phyloP scores from a whole-genome alignment of 2,329 filamentous ascomycete genomes.

The Hypoxylon sp. region DNA sequence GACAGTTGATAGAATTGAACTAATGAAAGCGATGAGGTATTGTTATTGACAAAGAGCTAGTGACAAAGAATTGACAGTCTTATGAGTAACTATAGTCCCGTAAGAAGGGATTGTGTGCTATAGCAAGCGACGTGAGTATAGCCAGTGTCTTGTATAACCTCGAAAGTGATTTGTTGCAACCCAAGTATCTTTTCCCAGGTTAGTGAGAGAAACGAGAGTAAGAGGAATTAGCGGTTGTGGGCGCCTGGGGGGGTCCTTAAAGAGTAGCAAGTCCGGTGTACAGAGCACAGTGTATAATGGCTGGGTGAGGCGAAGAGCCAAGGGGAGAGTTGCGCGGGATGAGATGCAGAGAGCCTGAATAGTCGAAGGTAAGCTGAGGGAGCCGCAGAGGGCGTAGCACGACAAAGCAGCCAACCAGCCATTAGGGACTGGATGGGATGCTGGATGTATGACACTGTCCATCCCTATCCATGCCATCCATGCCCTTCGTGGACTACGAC shows the following conservation, averaged over 20 bases:
- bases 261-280: slow-evolving; percentile 36
- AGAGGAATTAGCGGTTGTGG: slow-evolving; percentile 42
- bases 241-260: slow-evolving; percentile 39
- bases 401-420: slow-evolving; percentile 33
- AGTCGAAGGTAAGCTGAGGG: slow-evolving; percentile 44
- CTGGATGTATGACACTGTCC: slow-evolving; percentile 30
- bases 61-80: slow-evolving; percentile 30
- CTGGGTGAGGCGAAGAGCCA: slow-evolving; percentile 40
- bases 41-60: slow-evolving; percentile 32
- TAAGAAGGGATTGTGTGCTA: slow-evolving; percentile 43
- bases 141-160: slow-evolving; percentile 35
- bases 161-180: slow-evolving; percentile 38
- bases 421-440: slow-evolving; percentile 8
- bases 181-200: slow-evolving; percentile 35
- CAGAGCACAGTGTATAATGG: slow-evolving; percentile 43
- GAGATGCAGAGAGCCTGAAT: slow-evolving; percentile 45
- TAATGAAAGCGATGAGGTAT: slow-evolving; percentile 34
- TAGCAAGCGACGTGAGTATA: slow-evolving; percentile 45
- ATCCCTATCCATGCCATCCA: slow-evolving; percentile 18
- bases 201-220: slow-evolving; percentile 42
- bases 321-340: slow-evolving; percentile 45
- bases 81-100: slow-evolving; percentile 37
- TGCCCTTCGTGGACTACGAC: slow-evolving; percentile 36
- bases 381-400: slow-evolving; percentile 40
- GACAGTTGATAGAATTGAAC: slow-evolving; percentile 21